Evolutionary conservation across 257 asterid genomes (phyloP).

Genomic region (Lithospermum erythrorhizon): DNA sequence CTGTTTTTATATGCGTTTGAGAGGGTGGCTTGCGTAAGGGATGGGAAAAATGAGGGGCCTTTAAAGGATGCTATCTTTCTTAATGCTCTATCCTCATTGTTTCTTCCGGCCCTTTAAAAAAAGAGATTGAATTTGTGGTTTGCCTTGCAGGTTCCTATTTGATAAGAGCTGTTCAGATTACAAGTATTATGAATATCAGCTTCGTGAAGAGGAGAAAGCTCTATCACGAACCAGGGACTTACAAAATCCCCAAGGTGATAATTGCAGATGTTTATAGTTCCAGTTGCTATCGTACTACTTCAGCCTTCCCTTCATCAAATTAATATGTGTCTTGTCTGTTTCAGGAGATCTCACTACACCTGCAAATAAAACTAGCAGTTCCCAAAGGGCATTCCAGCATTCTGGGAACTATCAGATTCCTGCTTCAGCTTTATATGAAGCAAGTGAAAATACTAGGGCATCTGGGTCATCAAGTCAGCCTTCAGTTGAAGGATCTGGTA

Average conservation of each 20-base stretch:
- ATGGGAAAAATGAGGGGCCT: not conserved
- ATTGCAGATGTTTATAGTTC: constrained; percentile 16
- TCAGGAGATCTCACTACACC: constrained; percentile 26
- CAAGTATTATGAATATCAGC: constrained; percentile 73
- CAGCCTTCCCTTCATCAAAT: not conserved
- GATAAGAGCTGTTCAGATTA: constrained; percentile 69
- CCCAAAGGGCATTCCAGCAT: constrained; percentile 42
- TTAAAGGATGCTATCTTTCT: not conserved
- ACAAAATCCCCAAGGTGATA: constrained; percentile 43
- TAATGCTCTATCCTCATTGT: not conserved
- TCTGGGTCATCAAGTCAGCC: constrained; percentile 23
- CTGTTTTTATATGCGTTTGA: not conserved
- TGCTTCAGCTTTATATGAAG: constrained; percentile 57
- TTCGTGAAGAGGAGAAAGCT: constrained; percentile 62
- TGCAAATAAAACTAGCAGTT: constrained; percentile 21
- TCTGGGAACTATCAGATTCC: constrained; percentile 57
- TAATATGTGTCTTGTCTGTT: constrained; percentile 6
- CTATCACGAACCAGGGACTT: constrained; percentile 43
- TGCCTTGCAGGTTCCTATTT: constrained; percentile 54
- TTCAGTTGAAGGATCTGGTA: constrained; percentile 43
- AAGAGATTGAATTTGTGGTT: constrained; percentile 1
- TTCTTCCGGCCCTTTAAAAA: not conserved
- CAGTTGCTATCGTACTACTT: not conserved
- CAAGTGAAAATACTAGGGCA: constrained; percentile 32
- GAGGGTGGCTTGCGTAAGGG: not conserved